Base-by-base conservation (phyloP, 495 filamentous ascomycete genomes). In the Apodospora peruviana region DNA sequence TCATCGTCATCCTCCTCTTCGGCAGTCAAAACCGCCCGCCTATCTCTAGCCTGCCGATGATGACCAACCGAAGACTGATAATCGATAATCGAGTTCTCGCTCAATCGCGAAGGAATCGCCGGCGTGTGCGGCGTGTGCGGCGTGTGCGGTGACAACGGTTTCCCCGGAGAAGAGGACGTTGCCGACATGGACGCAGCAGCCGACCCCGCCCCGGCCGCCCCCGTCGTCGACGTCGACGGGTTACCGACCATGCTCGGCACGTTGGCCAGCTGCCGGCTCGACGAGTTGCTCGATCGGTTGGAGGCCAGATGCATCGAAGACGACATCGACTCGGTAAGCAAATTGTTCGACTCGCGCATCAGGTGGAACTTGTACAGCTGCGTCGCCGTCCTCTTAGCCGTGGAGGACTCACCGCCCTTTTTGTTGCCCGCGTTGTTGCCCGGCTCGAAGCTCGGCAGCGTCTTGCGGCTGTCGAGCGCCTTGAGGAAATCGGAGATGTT, bases 41-140 rank as follows among this genome's bases (percentile, higher is more conserved):
- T n/a, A n/a, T n/a, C n/a, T n/a, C n/a, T n/a, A n/a, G n/a, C n/a
- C n/a, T n/a, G n/a, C n/a, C n/a, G n/a, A n/a, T n/a, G n/a, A n/a
- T n/a, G n/a, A n/a, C n/a, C n/a, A n/a, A n/a, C n/a, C n/a, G n/a
- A 17, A 38, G 23, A 65, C 21, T 76, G 68, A 57, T 91, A 88
- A 58, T 89, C 85, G n/a, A 86, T 81, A 43, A 88, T 86, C 45
- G 86, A 90, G 57, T 89, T 86, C 53, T 90, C 90, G 61, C 88
- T 94, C 38, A 97, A 67, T n/a, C 91, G 81, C 17, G 90, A 95
- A 27, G 91, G 90, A 39, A 96, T 87, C 16, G 91, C 89, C 4
- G 91, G 91, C 4, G 89, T 95, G 57, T 96, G 91, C 8, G 91
- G 91, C 0, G 91, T 96, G 64, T 96, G 91, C 10, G 91, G 91